A percentile compares a stretch with the other conserved stretches of the same genome.
Evolutionary conservation across 148 eudicot genomes (phyloP).

Genomic region (Rhododendron vialii): DNA sequence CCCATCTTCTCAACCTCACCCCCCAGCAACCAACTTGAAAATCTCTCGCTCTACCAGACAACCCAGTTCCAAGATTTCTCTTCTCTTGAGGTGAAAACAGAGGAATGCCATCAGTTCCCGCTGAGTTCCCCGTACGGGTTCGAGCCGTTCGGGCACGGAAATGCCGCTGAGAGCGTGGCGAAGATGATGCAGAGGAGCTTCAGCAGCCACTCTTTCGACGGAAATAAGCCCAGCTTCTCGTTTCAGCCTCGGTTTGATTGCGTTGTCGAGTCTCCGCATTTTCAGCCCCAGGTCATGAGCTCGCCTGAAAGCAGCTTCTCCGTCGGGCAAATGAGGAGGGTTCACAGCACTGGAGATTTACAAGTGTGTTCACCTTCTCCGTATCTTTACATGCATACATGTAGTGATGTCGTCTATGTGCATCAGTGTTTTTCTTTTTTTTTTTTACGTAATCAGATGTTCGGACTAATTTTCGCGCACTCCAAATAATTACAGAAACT

Average conservation of each 20-base stretch:
- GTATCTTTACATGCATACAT: background rate
- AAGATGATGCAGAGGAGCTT: conserved; percentile 66
- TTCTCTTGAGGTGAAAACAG: conserved; percentile 55
- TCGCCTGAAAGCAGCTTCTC: conserved; percentile 31
- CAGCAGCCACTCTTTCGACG: conserved; percentile 56
- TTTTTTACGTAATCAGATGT: too few relatives aligned
- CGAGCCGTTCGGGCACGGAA: conserved; percentile 23
- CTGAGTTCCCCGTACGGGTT: conserved; percentile 26
- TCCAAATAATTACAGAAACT: accelerated
- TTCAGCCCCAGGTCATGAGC: conserved; percentile 21
- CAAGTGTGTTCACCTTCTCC: conserved; percentile 36
- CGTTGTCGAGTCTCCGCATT: conserved; percentile 32
- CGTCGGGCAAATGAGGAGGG: conserved; percentile 59
- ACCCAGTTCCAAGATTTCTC: conserved; percentile 31
- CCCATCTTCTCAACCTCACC: conserved; percentile 53
- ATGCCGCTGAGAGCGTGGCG: conserved; percentile 22
- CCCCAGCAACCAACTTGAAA: conserved; percentile 50
- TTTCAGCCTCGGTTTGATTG: conserved; percentile 48
- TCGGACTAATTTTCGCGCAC: accelerated
- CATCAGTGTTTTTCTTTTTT: background rate
- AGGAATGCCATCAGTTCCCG: conserved; percentile 43
- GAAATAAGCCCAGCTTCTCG: conserved; percentile 17
- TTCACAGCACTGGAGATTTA: conserved; percentile 86
- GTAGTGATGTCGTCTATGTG: background rate
- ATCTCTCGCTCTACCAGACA: conserved; percentile 42